A percentile compares a stretch with the other conserved stretches of the same genome.
Conservation (phyloP, 2,329 filamentous ascomycete genomes). For the Fusarium metavorans region DNA sequence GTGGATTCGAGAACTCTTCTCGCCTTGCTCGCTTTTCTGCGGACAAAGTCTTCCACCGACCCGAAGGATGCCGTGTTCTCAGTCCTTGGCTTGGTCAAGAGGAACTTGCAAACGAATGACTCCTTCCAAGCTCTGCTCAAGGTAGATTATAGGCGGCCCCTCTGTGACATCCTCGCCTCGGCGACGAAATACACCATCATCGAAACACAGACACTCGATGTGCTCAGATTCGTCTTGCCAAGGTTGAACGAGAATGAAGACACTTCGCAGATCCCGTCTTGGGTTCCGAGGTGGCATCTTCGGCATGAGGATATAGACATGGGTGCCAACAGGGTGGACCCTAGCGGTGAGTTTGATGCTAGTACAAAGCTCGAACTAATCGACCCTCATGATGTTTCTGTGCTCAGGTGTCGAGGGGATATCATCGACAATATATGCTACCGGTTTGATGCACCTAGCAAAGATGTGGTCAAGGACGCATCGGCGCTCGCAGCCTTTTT, state of each 20-base stretch:
- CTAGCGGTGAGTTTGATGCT: not conserved
- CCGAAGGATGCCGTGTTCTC: not conserved
- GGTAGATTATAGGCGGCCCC: not conserved
- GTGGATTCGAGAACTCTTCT: not conserved
- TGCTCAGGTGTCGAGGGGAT: not conserved
- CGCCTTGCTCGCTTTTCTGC: not conserved
- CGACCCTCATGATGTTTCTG: not conserved
- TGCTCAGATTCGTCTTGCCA: not conserved
- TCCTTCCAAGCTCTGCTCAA: not conserved
- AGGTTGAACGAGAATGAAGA: not conserved
- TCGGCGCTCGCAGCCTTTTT: not conserved
- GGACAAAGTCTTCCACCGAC: not conserved
- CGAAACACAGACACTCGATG: not conserved
- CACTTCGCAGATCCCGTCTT: not conserved
- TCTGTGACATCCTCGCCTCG: not conserved
- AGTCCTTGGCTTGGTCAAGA: not conserved
- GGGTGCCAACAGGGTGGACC: not conserved
- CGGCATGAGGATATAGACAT: not conserved
- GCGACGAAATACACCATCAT: not conserved
- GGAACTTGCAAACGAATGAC: not conserved
- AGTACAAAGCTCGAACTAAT: not conserved
- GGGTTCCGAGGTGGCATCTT: not conserved
- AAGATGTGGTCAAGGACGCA: not conserved
- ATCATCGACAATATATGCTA: not conserved
- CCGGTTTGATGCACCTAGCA: not conserved